Base-by-base conservation (phyloP, 352 stramenopile genomes). In the Phytophthora pisi region DNA sequence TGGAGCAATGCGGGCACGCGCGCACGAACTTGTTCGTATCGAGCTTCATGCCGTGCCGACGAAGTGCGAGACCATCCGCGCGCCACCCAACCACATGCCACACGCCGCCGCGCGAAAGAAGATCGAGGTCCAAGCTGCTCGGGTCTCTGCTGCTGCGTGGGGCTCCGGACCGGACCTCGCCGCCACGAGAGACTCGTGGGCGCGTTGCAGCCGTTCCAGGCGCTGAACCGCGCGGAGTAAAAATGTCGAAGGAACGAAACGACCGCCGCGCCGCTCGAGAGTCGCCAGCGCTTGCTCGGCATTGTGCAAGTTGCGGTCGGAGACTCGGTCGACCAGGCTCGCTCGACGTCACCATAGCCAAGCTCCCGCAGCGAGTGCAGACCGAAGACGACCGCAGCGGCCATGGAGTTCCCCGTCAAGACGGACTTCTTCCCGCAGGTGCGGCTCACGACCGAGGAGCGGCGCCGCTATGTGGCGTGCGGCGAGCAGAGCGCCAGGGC, bases 321-420 rank as follows among this genome's bases (percentile, higher is more conserved):
- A 61, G 45, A 63, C 58, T 30, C 45, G 54, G 24, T 51, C 20
- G 26, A 57, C 46, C 23, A n/a, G n/a, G 26, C 26, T 30, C 5
- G 26, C 26, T 30, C 26, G 26, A 30, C 26, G 26, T 30, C 26
- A 30, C 26, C 26, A 30, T 30, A 30, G 26, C 26, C 2, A 30
- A 30, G 26, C 26, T 30, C 34, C 13, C 4, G 34, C 34, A 42
- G 49, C 13, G 11, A 18, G 18, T 20, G 20, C 54, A 4, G 28
- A 50, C 7, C 40, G 23, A 31, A 52, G 40, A 42, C 10, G 40
- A 28, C 4, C 26, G 40, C 34, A 20, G 28, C 13, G 15, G 57
- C 10, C 11, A 92, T 92, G 83, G 82, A 92, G 62, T 87, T 93
- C 51, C 86, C 86, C 5, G 51, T 93, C 18, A 88, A 89, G 68